Conservation (phyloP, 345 rosid species). For the Kandelia obovata region DNA sequence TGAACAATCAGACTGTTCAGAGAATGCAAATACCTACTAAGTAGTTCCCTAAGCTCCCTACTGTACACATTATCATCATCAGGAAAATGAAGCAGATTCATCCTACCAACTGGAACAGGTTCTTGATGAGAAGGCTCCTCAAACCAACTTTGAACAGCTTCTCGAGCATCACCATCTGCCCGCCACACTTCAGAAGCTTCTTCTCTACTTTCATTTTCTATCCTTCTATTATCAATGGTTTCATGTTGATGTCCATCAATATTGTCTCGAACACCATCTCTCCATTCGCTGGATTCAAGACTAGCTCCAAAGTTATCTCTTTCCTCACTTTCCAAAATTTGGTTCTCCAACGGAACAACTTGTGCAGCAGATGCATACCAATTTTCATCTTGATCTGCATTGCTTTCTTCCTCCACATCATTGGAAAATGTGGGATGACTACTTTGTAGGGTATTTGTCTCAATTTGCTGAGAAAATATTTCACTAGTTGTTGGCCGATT, state of each 20-base stretch:
- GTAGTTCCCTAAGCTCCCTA: conserved; percentile 76
- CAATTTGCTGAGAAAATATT: conserved; percentile 17
- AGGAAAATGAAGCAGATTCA: conserved; percentile 44
- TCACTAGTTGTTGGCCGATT: conserved; percentile 2
- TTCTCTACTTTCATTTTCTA: conserved; percentile 43
- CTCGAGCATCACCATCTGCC: conserved; percentile 44
- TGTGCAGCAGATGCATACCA: conserved; percentile 28
- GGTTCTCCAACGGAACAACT: conserved; percentile 37
- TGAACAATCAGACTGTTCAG: conserved; percentile 1
- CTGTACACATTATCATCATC: conserved; percentile 63
- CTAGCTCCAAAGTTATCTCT: conserved; percentile 36
- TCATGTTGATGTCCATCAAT: conserved; percentile 33
- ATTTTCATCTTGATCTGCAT: conserved; percentile 28
- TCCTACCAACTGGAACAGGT: conserved; percentile 41
- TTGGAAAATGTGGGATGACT: conserved; percentile 16
- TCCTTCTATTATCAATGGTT: conserved; percentile 38
- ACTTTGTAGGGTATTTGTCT: conserved; percentile 29
- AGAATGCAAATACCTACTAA: conserved; percentile 54
- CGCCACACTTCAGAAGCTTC: conserved; percentile 40
- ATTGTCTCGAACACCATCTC: conserved; percentile 37
- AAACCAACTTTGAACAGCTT: conserved; percentile 55
- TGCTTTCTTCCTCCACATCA: conserved; percentile 30
- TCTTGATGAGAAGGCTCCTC: conserved; percentile 50
- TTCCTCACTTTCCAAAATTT: conserved; percentile 39
- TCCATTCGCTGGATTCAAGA: conserved; percentile 40